Evolutionary conservation across 805 yeast species (phyloP), one percentile per base, ranked within the genome.

Genomic region (Zygosaccharomyces bailii): DNA sequence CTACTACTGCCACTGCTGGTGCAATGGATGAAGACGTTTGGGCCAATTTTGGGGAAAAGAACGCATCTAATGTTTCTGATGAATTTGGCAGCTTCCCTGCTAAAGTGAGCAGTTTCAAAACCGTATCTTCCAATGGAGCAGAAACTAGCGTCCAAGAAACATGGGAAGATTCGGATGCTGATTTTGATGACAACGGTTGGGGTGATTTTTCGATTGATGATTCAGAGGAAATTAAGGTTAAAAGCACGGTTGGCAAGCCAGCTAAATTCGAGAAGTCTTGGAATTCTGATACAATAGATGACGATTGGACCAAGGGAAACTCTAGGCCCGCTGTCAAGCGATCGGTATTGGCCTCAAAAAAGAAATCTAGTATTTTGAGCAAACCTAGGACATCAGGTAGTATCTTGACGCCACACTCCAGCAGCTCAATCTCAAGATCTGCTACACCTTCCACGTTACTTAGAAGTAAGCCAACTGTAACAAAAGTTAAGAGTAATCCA

Each of bases 21-120:
- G 59, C 52, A 29, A 54, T 50, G n/a, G 64, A 51, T 19, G 58
- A 53, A n/a, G 68, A 56, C 24, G 66, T 56, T 13, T 66, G 70
- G 66, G 65, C 48, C 34, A 47, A 37, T 4, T 21, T 45, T 25
- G 45, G 45, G 18, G 51, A 45, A 23, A 34, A 32, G 21, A 41
- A 45, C n/a, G 27, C 34, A 7, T 42, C 23, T 19, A 19, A 24
- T 14, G 33, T 31, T 8, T 34, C 40, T 14, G 40, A 42, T 19
- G 21, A 29, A 14, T 27, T 25, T 18, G 29, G 23, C 5, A 34
- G 39, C 23, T n/a, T 21, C n/a, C 16, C 40, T 2, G 34, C 14
- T 9, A 35, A 13, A 20, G 27, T 34, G 11, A 37, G 32, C 13
- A 13, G 17, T 27, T 11, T 16, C 8, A 27, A 27, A n/a, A 5